Evolutionary conservation across 202 grass and related monocot genomes (phyloP), one percentile per base, ranked within the genome.

Genomic region (Cymbopogon flexuosus): DNA sequence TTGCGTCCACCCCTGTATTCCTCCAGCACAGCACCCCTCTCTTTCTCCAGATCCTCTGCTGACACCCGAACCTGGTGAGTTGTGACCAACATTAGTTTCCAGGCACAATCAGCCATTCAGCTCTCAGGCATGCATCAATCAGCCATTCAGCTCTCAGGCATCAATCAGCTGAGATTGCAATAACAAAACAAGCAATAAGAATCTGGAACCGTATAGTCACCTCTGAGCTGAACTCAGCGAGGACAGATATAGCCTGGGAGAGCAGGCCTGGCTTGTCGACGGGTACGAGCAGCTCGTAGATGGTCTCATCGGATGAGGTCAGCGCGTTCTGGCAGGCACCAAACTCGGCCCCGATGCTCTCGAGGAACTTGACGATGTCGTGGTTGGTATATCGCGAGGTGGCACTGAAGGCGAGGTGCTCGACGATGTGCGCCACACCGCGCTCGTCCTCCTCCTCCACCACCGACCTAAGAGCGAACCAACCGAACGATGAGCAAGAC

Each of bases 331-430:
- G 96, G 54, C 96, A 99, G 24, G 96, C 90, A 42, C 92, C 92
- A 72, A 99, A 99, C 77, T 99, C 96, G 40, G 96, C 92, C 11
- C 96, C 96, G 27, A 99, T 99, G 86, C 96, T 99, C 91, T 99
- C 96, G 46, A 99, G 88, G 87, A 99, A 99, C 80, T 93, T 99
- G 70, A 99, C 80, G 58, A 99, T 99, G 81, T 99, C 96, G 74
- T 99, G 96, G 72, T 99, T 99, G 30, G 90, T 93, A 81, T 99
- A 99, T 61, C 85, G 90, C 62, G 91, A 75, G 13, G 96, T 98
- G 11, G 95, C 95, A 77, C 96, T 99, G 82, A 99, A 99, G 54
- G 96, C 92, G 41, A 99, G 92, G 84, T 98, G 95, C 80, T 95
- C 96, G 39, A 98, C 90, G 60, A 98, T 93, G 71, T 98, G 96